Conservation (phyloP, 164 flowering plant genomes). For the Kalanchoe fedtschenkoi region DNA sequence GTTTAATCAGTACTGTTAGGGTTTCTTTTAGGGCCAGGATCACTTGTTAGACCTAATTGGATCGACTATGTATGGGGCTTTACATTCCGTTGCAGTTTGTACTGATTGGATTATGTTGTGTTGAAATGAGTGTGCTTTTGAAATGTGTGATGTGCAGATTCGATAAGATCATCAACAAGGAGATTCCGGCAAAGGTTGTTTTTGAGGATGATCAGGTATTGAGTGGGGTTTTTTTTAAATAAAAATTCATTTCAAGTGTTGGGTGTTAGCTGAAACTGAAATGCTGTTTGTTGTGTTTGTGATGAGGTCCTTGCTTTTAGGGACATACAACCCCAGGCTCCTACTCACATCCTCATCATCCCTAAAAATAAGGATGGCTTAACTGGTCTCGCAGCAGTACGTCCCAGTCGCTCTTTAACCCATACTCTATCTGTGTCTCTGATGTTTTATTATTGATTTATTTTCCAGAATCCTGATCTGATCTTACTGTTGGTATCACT, state of each 20-base stretch:
- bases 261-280: background rate
- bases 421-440: background rate
- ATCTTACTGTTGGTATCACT: background rate
- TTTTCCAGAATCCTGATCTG: background rate
- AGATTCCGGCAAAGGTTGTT: conserved; percentile 48
- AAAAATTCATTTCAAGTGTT: background rate
- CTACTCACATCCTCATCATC: conserved; percentile 72
- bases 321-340: conserved; percentile 88
- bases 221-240: background rate
- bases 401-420: background rate
- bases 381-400: conserved; percentile 74
- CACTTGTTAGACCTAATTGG: background rate
- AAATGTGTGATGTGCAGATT: conserved; percentile 32
- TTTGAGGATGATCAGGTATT: conserved; percentile 60
- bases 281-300: conserved; percentile 1
- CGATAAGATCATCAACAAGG: conserved; percentile 61
- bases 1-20: background rate
- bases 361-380: conserved; percentile 87
- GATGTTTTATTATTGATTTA: background rate
- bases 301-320: conserved; percentile 83
- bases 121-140: background rate
- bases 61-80: too few species aligned
- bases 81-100: background rate
- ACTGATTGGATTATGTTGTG: background rate
- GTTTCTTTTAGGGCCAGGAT: background rate